Evolutionary conservation across 2,329 filamentous ascomycete species (phyloP).

Genomic region (Colletotrichum lupini): DNA sequence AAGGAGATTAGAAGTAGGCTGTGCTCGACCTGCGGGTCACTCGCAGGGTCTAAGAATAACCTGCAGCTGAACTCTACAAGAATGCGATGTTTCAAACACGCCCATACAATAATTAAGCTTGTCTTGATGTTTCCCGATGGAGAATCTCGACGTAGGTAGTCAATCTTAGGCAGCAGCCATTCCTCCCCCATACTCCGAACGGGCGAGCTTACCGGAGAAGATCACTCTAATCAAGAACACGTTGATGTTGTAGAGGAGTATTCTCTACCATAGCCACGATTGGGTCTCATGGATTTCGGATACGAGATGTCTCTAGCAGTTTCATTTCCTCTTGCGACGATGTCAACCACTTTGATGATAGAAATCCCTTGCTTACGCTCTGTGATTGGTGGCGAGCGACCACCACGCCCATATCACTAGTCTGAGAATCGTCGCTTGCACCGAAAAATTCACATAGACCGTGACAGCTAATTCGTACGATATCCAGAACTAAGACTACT

Average conservation of each 20-base stretch:
- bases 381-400: neutral
- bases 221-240: neutral
- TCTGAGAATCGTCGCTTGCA: neutral
- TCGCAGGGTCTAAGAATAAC: neutral
- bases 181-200: neutral
- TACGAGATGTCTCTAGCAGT: neutral
- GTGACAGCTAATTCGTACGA: too few relatives aligned
- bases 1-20: neutral
- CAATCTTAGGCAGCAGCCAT: neutral
- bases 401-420: neutral
- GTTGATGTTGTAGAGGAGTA: too few relatives aligned
- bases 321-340: neutral
- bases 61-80: neutral
- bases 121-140: neutral
- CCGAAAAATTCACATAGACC: too few relatives aligned
- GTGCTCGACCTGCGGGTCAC: neutral
- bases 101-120: too few relatives aligned
- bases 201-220: too few relatives aligned
- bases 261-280: neutral
- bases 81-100: neutral
- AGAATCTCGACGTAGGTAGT: neutral
- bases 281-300: neutral
- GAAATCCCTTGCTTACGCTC: neutral
- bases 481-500: too few relatives aligned
- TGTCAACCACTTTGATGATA: neutral